Base-by-base conservation (phyloP, 116 monocot species). In the Papilionanthe hybrid region DNA sequence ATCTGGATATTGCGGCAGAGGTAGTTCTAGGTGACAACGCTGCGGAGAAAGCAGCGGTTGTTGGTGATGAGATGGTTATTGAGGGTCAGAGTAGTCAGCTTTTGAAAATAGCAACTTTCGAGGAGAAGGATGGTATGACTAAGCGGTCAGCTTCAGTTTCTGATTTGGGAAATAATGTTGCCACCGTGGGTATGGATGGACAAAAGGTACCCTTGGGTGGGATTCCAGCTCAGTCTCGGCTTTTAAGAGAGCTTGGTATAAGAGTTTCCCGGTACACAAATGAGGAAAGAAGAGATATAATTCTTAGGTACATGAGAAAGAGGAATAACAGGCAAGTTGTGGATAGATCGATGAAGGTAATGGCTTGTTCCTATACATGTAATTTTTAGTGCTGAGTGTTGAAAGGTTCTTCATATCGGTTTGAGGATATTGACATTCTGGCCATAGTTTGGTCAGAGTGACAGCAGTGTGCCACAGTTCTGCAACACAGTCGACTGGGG, bases 261-360 rank as follows among this genome's bases (percentile, higher is more conserved):
- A 78, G 83, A 67, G 90, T 85, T 13, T 90, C 85, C 0, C 79
- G 75, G 78, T 87, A 87, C 72, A 76, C 83, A 12, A 60, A 83
- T 77, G 87, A 87, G 81, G 87, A 85, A 77, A 87, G 90, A 67
- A 83, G 85, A 78, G 85, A 85, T 60, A 87, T 87, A 76, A 81
- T 85, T 28, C 80, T 74, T 7, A 86, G 82, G 74, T 89, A 89
- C 69, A 84, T 89, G 89, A 87, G 86, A 80, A 89, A 89, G 80
- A 84, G 84, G 80, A 89, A 81, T 77, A 84, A 78, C 42, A 83
- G 89, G 28, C 89, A 85, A 83, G 89, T 82, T 41, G 84, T 87
- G 9, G 84, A 89, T 79, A 80, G 89, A 75, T 76, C 85, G 22
- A 63, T 74, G 71, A 89, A 89, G 87, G 89, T 89, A 74, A 65